Percentiles rank a stretch among this genome's conserved stretches.
Conservation (phyloP, 2,329 filamentous ascomycete genomes). For the Arthrinium phaeospermum region DNA sequence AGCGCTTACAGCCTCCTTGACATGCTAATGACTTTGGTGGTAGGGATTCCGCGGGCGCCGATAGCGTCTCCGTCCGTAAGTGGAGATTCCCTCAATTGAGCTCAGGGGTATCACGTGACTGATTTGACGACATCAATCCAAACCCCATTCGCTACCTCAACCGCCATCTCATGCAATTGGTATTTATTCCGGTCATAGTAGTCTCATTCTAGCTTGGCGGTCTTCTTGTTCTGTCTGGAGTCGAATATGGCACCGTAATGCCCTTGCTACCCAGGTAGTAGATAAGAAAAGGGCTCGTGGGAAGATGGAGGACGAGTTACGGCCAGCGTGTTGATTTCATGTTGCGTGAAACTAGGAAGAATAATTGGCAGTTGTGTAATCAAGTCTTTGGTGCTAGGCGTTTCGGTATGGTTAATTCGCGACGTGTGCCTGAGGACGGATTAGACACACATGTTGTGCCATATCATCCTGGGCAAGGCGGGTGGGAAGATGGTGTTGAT, state of each 20-base stretch:
- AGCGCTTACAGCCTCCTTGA: too few relatives aligned
- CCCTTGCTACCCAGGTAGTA: neutral
- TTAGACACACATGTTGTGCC: too few relatives aligned
- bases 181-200: neutral
- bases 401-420: neutral
- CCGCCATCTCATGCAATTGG: neutral
- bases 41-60: neutral
- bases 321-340: neutral
- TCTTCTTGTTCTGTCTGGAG: neutral
- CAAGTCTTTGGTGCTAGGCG: rapidly evolving
- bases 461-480: too few relatives aligned
- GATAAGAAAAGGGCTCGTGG: neutral
- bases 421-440: neutral
- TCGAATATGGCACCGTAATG: neutral
- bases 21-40: too few relatives aligned
- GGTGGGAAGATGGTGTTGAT: too few relatives aligned
- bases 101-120: constrained; percentile 1
- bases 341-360: neutral
- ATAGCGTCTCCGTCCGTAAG: neutral
- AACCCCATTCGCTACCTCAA: neutral
- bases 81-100: neutral
- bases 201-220: rapidly evolving
- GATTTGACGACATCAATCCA: neutral
- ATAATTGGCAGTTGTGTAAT: neutral
- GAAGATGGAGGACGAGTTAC: neutral